Base-by-base conservation (phyloP, 1,284 basidiomycete genomes). In the Cryptococcus sp. region DNA sequence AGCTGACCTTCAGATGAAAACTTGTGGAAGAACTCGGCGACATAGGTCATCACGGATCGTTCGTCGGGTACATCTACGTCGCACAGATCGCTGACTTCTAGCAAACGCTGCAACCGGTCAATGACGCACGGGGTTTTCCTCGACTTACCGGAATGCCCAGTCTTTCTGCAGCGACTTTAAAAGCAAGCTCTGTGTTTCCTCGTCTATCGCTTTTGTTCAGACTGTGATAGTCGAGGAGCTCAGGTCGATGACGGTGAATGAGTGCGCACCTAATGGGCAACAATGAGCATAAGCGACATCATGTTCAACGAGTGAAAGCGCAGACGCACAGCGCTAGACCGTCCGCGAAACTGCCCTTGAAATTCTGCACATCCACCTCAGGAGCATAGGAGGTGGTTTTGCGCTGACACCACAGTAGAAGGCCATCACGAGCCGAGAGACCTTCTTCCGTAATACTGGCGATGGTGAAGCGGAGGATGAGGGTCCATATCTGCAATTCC, bases 401-500 rank as follows among this genome's bases (percentile, higher is more conserved):
- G 56, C 95, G 86, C 74, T 98, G 95, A 81, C 94, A 97, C 95
- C 95, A 99, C 1, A 99, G 84, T 2, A 99, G 81, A 15, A 99
- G 84, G 46, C 93, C 95, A 76, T 98, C 96, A 77, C 95, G 94
- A 1, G 95, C 95, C 6, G 93, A 95, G 25, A 97, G 84, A 54
- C 95, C 95, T 80, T 98, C 95, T 83, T 95, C 93, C 91, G 87
- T 95, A 81, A 99, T 98, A 71, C 95, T 93, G 17, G 95, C 93
- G 66, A 99, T 98, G 23, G 94, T 96, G 78, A 98, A 99, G 3
- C 93, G 88, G 38, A 96, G 84, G 73, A 99, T 95, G 42, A 99
- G 84, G 0, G 93, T 96, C 95, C 95, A 99, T 68, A 99, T 98
- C 77, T 78, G 65, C 7, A 13, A 10, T 35, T 35, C 10, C 30